Evolutionary conservation across 1,139 yeast genomes (phyloP).

Genomic region (Suhomyces bokatorum): DNA sequence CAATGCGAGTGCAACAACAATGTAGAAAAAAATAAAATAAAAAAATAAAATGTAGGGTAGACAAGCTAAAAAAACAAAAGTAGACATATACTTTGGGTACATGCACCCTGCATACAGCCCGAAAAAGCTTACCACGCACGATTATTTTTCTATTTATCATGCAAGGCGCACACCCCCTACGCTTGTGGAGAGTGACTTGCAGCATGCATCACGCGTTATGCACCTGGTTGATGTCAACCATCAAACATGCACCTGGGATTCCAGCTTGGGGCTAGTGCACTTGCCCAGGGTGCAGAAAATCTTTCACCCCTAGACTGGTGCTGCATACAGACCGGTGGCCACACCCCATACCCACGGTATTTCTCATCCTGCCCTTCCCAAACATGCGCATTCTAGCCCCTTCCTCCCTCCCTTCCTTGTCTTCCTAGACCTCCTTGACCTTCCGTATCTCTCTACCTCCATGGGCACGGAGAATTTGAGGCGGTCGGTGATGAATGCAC

Average conservation of each 20-base stretch:
- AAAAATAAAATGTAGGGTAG: background rate
- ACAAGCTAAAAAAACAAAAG: background rate
- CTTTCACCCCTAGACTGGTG: too few relatives aligned
- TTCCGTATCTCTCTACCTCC: too few relatives aligned
- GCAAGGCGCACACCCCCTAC: constrained; percentile 7
- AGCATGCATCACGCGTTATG: constrained; percentile 1
- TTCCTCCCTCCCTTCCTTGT: too few relatives aligned
- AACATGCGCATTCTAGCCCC: too few relatives aligned
- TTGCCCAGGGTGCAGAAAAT: too few relatives aligned
- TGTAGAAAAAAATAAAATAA: background rate
- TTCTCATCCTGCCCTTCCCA: too few relatives aligned
- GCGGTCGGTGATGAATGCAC: too few relatives aligned
- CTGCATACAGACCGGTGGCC: too few relatives aligned
- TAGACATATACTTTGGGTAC: background rate
- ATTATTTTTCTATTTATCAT: constrained; percentile 2
- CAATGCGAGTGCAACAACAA: background rate
- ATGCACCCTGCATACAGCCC: constrained; percentile 1
- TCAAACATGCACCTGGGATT: constrained; percentile 1
- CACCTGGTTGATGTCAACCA: background rate
- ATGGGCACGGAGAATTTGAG: too few relatives aligned
- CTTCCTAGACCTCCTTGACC: too few relatives aligned
- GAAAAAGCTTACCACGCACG: background rate
- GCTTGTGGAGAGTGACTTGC: constrained; percentile 1
- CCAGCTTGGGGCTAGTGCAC: background rate
- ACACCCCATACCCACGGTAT: too few relatives aligned